phyloP scores from a whole-genome alignment of 2,329 filamentous ascomycete species.

The Penicillium oxalicum region DNA sequence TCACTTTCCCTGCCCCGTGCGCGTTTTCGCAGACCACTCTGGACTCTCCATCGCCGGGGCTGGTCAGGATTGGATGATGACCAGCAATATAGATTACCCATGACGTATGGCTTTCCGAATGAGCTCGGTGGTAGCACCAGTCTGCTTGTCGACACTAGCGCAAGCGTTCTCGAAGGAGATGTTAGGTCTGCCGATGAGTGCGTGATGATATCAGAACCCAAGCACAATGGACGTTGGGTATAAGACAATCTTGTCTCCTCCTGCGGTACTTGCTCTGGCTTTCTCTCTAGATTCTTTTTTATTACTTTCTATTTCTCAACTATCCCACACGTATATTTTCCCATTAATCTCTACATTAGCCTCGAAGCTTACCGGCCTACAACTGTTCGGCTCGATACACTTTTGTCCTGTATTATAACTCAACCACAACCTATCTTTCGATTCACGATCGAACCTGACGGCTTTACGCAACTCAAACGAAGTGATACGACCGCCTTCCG shows the following conservation, averaged over 20 bases:
- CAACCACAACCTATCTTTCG: not conserved
- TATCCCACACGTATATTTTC: not conserved
- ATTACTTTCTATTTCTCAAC: not conserved
- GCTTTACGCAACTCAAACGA: not conserved
- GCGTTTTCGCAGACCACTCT: slow-evolving; percentile 5
- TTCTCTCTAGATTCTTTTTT: not conserved
- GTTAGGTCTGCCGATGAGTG: too few relatives aligned
- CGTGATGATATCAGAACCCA: too few relatives aligned
- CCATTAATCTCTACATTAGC: slow-evolving; percentile 3
- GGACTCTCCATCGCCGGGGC: too few relatives aligned
- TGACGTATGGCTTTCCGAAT: too few relatives aligned
- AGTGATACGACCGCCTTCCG: slow-evolving; percentile 5
- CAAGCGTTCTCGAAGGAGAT: too few relatives aligned
- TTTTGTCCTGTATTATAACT: slow-evolving; percentile 7
- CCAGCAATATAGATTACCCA: slow-evolving; percentile 7
- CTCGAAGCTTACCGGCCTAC: slow-evolving; percentile 3
- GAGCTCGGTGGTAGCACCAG: too few relatives aligned
- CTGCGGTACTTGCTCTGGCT: too few relatives aligned
- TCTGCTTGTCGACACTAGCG: too few relatives aligned
- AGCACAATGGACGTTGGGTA: too few relatives aligned
- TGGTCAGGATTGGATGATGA: too few relatives aligned
- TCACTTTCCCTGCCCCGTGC: slow-evolving; percentile 2
- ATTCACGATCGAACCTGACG: not conserved
- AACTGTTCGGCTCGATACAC: not conserved
- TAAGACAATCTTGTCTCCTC: too few relatives aligned